These are phyloP conservation scores for Globisporangium cylindrosporum DNA, from an alignment of 352 stramenopile species.

Conservation along the genomic window DNA sequence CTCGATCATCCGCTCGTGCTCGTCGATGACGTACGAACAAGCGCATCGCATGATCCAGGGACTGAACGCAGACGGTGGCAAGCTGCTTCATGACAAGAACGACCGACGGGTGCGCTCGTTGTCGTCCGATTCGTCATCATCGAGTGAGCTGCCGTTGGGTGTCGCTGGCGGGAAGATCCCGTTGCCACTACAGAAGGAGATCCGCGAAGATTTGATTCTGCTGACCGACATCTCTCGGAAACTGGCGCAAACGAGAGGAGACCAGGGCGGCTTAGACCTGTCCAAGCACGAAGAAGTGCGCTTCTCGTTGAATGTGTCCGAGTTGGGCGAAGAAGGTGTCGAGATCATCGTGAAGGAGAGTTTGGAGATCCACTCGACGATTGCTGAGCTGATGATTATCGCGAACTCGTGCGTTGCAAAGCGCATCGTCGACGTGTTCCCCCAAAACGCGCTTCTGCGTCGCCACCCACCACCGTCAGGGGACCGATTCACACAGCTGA, in stretches of 20 bases:
- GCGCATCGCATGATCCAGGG: conserved; percentile 73
- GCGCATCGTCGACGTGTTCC: conserved; percentile 79
- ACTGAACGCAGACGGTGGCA: conserved; percentile 52
- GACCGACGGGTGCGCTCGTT: conserved; percentile 11
- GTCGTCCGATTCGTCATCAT: conserved; percentile 6
- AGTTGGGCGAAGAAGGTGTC: conserved; percentile 68
- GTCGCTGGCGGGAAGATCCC: conserved; percentile 72
- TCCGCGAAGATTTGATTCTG: conserved; percentile 55
- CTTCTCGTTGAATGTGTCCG: conserved; percentile 78
- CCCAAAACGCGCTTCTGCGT: conserved; percentile 82
- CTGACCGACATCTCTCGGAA: conserved; percentile 67
- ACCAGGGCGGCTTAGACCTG: conserved; percentile 74
- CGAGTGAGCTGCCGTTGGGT: conserved; percentile 23
- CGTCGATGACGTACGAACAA: conserved; percentile 87
- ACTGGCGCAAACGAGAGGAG: conserved; percentile 51
- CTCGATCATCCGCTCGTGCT: conserved; percentile 95
- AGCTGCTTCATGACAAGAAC: conserved; percentile 20
- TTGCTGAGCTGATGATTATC: conserved; percentile 94
- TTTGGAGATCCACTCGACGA: conserved; percentile 92
- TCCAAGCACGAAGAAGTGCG: conserved; percentile 82
- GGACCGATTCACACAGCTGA: conserved; percentile 72
- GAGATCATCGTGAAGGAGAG: conserved; percentile 89
- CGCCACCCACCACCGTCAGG: conserved; percentile 79
- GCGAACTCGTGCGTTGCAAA: conserved; percentile 89
- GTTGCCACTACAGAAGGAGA: conserved; percentile 39